Conservation (phyloP, 2,329 filamentous ascomycete species). For the Colletotrichum falcatum region DNA sequence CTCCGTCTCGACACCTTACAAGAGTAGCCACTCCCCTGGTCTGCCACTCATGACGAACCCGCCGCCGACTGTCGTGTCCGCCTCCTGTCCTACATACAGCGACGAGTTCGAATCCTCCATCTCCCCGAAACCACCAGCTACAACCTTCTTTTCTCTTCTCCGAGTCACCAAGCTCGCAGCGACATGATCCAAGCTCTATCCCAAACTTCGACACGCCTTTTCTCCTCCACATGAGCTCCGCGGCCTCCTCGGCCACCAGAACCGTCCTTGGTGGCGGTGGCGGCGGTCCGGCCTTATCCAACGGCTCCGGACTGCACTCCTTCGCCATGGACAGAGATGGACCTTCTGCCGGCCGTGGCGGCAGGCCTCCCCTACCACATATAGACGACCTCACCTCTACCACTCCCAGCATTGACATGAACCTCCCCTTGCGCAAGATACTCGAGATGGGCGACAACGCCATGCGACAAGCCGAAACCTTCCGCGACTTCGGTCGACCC, state of each 20-base stretch:
- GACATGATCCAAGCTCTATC: slow-evolving; percentile 36
- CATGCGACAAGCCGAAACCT: slow-evolving; percentile 70
- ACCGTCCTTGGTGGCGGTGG: slow-evolving; percentile 38
- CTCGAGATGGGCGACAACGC: slow-evolving; percentile 65
- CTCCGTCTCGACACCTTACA: slow-evolving; percentile 17
- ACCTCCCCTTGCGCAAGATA: slow-evolving; percentile 65
- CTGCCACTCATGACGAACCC: slow-evolving; percentile 40
- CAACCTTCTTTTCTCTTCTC: not conserved
- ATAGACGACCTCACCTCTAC: slow-evolving; percentile 65
- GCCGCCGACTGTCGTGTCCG: slow-evolving; percentile 33
- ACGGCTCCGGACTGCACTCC: slow-evolving; percentile 35
- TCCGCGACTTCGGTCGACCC: slow-evolving; percentile 72
- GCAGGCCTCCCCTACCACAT: slow-evolving; percentile 59
- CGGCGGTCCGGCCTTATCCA: slow-evolving; percentile 34
- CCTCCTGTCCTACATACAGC: slow-evolving; percentile 32
- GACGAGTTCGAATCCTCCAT: slow-evolving; percentile 24
- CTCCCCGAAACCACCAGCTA: not conserved
- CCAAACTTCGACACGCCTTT: slow-evolving; percentile 17
- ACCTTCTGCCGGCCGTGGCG: slow-evolving; percentile 40
- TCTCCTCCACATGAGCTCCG: slow-evolving; percentile 37
- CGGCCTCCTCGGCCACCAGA: slow-evolving; percentile 39
- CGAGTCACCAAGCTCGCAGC: slow-evolving; percentile 25
- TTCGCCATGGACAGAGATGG: slow-evolving; percentile 39
- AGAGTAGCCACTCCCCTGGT: slow-evolving; percentile 18
- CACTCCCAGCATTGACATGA: slow-evolving; percentile 59